These are phyloP conservation scores for Ogataea trehaloabstinens DNA, from an alignment of 805 yeast genomes.

Conservation along the genomic window DNA sequence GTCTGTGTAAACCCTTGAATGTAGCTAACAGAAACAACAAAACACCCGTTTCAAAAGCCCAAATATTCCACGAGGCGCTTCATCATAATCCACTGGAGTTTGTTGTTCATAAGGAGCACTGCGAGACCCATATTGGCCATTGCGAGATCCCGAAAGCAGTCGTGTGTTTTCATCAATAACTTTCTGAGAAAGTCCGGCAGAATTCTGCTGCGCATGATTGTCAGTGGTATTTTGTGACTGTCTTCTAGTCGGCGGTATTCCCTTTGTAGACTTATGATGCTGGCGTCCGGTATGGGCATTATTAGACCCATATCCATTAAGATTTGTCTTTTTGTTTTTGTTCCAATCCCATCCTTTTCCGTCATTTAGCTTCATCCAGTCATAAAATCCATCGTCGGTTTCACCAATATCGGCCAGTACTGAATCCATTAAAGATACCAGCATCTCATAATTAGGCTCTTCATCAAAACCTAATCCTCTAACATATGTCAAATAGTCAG, in stretches of 20 bases:
- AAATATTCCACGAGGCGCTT: conserved; percentile 10
- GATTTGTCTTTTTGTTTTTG: conserved; percentile 72
- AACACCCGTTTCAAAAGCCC: conserved; percentile 18
- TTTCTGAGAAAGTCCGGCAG: conserved; percentile 6
- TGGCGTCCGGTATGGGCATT: conserved; percentile 25
- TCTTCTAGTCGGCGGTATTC: conserved; percentile 17
- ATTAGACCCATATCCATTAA: conserved; percentile 71
- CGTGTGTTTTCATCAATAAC: conserved; percentile 19
- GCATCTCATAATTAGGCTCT: conserved; percentile 72
- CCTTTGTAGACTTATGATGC: conserved; percentile 19
- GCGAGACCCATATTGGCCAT: conserved; percentile 12
- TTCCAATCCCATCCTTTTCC: conserved; percentile 82
- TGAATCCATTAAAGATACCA: conserved; percentile 58
- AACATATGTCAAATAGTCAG: conserved; percentile 67
- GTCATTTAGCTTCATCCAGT: conserved; percentile 77
- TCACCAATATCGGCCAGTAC: conserved; percentile 58
- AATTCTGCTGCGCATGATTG: conserved; percentile 11
- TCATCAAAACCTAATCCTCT: conserved; percentile 73
- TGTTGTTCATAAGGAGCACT: conserved; percentile 7
- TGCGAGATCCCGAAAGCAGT: conserved; percentile 11
- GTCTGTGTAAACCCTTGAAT: too few relatives aligned
- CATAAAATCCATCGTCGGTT: conserved; percentile 65
- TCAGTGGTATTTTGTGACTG: conserved; percentile 23
- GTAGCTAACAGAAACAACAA: conserved; percentile 22
- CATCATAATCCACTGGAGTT: conserved; percentile 10